phyloP scores from a whole-genome alignment of 2,329 filamentous ascomycete species.

The Neofusicoccum kwambonambiense region DNA sequence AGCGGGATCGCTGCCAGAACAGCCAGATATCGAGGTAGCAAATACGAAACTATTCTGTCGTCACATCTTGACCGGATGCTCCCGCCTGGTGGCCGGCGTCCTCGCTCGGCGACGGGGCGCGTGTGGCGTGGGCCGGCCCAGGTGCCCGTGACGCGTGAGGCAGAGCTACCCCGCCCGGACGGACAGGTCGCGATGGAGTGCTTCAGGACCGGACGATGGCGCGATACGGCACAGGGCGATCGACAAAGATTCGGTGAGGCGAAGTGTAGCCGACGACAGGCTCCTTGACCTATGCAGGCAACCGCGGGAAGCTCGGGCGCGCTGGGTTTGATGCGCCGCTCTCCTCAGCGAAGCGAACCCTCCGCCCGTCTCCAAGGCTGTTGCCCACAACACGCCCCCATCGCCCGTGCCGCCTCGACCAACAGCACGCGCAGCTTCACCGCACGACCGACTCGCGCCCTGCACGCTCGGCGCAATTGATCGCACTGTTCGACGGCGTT shows the following conservation, averaged over 20 bases:
- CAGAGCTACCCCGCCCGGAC: constrained; percentile 5
- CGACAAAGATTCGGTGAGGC: constrained; percentile 14
- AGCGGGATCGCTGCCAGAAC: background rate
- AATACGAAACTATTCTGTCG: background rate
- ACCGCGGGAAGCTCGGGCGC: constrained; percentile 9
- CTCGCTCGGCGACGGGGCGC: background rate
- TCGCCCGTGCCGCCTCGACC: constrained; percentile 76
- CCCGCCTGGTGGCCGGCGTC: background rate
- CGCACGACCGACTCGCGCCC: background rate
- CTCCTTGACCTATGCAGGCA: constrained; percentile 1
- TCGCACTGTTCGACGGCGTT: constrained; percentile 5
- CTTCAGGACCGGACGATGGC: background rate
- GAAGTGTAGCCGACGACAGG: background rate
- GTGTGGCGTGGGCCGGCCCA: constrained; percentile 2
- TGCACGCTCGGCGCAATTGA: constrained; percentile 11
- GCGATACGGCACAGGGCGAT: background rate
- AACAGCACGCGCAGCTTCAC: background rate
- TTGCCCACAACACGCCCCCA: constrained; percentile 58
- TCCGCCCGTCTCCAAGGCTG: constrained; percentile 4
- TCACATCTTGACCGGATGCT: background rate
- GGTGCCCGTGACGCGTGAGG: background rate
- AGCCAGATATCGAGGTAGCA: constrained; percentile 3
- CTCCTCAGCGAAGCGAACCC: constrained; percentile 3
- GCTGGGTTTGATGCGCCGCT: constrained; percentile 7
- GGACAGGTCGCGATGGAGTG: background rate